A percentile compares a stretch with the other conserved stretches of the same genome.
These are phyloP conservation scores for Beauveria pseudobassiana DNA, from an alignment of 2,329 filamentous ascomycete genomes.

Conservation along the genomic window DNA sequence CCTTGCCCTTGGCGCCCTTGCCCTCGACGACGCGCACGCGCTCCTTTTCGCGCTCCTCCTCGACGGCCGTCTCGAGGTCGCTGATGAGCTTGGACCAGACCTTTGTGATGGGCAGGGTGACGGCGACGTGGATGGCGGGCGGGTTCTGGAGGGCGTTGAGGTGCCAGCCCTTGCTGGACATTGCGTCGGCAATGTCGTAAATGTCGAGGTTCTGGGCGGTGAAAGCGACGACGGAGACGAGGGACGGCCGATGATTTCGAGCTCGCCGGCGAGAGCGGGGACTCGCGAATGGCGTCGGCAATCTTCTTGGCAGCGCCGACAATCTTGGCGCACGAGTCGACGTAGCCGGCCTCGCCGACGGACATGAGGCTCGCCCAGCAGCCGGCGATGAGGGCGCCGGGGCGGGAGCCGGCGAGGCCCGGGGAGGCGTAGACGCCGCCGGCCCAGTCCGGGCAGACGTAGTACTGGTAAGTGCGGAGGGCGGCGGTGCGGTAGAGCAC, in stretches of 20 bases:
- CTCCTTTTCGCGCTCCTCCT: constrained; percentile 75
- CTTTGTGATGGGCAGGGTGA: constrained; percentile 78
- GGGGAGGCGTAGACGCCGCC: constrained; percentile 95
- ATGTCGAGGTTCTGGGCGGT: constrained; percentile 76
- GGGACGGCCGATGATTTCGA: constrained; percentile 78
- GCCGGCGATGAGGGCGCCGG: constrained; percentile 87
- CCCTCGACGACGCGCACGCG: constrained; percentile 63
- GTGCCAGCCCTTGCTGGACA: constrained; percentile 84
- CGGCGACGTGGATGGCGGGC: constrained; percentile 86
- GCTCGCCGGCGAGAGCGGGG: constrained; percentile 60
- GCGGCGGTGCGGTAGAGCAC: constrained; percentile 77
- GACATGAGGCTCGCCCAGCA: constrained; percentile 92
- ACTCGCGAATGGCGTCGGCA: constrained; percentile 62
- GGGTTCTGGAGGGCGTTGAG: constrained; percentile 89
- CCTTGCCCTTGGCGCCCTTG: constrained; percentile 56
- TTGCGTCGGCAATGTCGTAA: constrained; percentile 88
- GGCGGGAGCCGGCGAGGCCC: constrained; percentile 82
- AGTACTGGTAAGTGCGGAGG: constrained; percentile 88
- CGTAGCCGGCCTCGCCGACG: constrained; percentile 80
- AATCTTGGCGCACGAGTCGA: constrained; percentile 79
- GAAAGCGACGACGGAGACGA: constrained; percentile 89
- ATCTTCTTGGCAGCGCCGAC: constrained; percentile 82
- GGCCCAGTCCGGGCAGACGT: constrained; percentile 88
- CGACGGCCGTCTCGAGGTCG: constrained; percentile 61
- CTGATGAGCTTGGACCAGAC: constrained; percentile 71